Evolutionary conservation across 1,284 basidiomycete genomes (phyloP).

Genomic region (Cutaneotrichosporon dermatis): DNA sequence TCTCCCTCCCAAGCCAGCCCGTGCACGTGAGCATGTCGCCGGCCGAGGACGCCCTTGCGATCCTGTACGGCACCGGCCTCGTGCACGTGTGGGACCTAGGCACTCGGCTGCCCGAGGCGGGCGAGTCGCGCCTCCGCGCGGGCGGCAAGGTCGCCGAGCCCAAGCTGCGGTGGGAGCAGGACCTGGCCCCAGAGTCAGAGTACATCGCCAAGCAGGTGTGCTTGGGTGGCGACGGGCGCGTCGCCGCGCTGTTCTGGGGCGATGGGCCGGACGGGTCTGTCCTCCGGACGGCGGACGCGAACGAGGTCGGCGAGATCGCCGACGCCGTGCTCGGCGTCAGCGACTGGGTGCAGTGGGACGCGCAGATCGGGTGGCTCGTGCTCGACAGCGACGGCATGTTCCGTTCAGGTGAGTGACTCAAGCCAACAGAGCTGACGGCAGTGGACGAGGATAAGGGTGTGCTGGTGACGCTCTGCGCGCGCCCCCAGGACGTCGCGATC

Average conservation of each 20-base stretch:
- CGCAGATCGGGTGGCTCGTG: slow-evolving; percentile 27
- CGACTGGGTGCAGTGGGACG: slow-evolving; percentile 32
- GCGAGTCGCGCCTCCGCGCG: slow-evolving; percentile 51
- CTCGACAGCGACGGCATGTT: slow-evolving; percentile 28
- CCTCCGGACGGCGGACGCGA: slow-evolving; percentile 11
- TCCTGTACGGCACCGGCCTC: slow-evolving; percentile 56
- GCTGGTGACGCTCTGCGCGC: slow-evolving; percentile 24
- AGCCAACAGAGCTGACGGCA: too few relatives aligned
- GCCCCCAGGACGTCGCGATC: slow-evolving; percentile 24
- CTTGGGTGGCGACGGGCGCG: slow-evolving; percentile 26
- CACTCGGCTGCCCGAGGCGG: slow-evolving; percentile 55
- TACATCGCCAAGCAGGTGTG: slow-evolving; percentile 36
- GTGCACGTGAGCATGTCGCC: slow-evolving; percentile 64
- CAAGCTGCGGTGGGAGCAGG: slow-evolving; percentile 53
- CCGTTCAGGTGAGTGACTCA: background rate
- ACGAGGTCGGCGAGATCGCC: background rate
- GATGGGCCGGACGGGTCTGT: slow-evolving; percentile 5
- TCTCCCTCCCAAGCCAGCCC: slow-evolving; percentile 57
- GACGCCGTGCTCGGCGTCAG: slow-evolving; percentile 10
- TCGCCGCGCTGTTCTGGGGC: slow-evolving; percentile 29
- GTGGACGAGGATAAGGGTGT: slow-evolving; percentile 7
- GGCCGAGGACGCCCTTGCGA: slow-evolving; percentile 58
- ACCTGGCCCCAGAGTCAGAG: slow-evolving; percentile 26
- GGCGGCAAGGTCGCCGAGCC: slow-evolving; percentile 60
- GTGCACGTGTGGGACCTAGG: slow-evolving; percentile 66